phyloP scores from a whole-genome alignment of 805 yeast genomes.

The Soucietia sequanensis region DNA sequence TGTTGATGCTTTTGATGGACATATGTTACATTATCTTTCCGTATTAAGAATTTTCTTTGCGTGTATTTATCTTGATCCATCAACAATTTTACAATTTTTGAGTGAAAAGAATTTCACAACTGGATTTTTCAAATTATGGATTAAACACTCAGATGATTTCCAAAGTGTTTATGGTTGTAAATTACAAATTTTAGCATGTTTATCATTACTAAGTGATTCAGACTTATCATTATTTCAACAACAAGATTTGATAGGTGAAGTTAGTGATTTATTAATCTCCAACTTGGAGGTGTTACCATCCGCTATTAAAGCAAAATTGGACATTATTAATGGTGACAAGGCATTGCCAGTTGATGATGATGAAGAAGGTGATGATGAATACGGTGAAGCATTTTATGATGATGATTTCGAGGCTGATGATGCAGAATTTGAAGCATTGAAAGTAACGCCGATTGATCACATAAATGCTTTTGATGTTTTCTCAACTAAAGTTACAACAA shows the following conservation, averaged over 20 bases:
- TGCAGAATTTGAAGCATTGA: constrained; percentile 78
- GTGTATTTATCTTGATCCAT: constrained; percentile 38
- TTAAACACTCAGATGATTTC: constrained; percentile 44
- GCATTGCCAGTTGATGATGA: constrained; percentile 14
- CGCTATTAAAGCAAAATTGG: constrained; percentile 47
- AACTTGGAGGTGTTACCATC: constrained; percentile 46
- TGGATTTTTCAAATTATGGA: constrained; percentile 47
- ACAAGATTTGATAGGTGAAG: constrained; percentile 35
- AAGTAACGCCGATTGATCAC: constrained; percentile 75
- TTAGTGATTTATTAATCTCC: constrained; percentile 39
- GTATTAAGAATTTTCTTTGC: constrained; percentile 45
- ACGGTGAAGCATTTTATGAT: constrained; percentile 26
- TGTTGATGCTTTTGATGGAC: constrained; percentile 42
- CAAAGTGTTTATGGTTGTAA: constrained; percentile 57
- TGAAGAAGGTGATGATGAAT: constrained; percentile 31
- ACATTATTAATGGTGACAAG: constrained; percentile 18
- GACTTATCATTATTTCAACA: constrained; percentile 26
- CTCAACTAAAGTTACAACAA: constrained; percentile 48
- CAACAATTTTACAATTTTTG: constrained; percentile 33
- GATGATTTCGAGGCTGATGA: constrained; percentile 56
- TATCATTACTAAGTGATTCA: constrained; percentile 35
- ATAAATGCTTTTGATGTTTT: constrained; percentile 70
- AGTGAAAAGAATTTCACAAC: constrained; percentile 36
- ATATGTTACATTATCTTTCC: constrained; percentile 42
- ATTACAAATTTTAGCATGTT: constrained; percentile 48